phyloP scores from a whole-genome alignment of 345 rosid species.

The Rhodamnia argentea region DNA sequence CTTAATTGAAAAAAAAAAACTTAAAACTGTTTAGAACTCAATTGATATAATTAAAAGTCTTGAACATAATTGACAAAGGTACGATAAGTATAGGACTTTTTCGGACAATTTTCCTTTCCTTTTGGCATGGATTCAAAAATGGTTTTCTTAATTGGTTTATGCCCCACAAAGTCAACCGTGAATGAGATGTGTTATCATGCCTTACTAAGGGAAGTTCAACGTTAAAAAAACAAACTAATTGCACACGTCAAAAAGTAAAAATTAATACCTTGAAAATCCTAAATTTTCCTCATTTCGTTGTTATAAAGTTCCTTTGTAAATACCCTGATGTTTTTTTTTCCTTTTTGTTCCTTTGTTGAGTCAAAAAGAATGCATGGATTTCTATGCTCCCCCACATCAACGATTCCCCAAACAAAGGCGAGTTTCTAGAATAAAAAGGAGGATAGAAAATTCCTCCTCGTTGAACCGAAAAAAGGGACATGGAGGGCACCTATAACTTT shows the following conservation, averaged over 20 bases:
- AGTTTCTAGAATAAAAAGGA: neutral
- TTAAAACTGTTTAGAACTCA: too few relatives aligned
- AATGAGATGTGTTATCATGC: neutral
- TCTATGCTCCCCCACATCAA: too few relatives aligned
- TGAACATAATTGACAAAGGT: too few relatives aligned
- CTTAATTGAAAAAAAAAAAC: too few relatives aligned
- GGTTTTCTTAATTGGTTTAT: neutral
- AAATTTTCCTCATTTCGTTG: neutral
- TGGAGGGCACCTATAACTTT: neutral
- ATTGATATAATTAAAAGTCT: too few relatives aligned
- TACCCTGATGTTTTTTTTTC: neutral
- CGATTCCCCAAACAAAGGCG: too few relatives aligned
- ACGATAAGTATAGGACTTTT: too few relatives aligned
- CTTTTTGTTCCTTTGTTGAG: too few relatives aligned
- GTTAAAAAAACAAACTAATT: neutral
- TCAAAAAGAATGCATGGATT: too few relatives aligned
- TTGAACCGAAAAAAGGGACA: neutral
- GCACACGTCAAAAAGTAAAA: neutral
- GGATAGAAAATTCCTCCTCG: neutral
- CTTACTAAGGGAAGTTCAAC: neutral
- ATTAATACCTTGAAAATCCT: neutral
- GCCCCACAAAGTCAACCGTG: neutral
- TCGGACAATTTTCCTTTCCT: neutral
- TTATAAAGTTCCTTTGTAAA: neutral
- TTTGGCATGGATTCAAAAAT: neutral